Base-by-base conservation (phyloP, 2,329 filamentous ascomycete genomes). In the Ceratocystis papillata region DNA sequence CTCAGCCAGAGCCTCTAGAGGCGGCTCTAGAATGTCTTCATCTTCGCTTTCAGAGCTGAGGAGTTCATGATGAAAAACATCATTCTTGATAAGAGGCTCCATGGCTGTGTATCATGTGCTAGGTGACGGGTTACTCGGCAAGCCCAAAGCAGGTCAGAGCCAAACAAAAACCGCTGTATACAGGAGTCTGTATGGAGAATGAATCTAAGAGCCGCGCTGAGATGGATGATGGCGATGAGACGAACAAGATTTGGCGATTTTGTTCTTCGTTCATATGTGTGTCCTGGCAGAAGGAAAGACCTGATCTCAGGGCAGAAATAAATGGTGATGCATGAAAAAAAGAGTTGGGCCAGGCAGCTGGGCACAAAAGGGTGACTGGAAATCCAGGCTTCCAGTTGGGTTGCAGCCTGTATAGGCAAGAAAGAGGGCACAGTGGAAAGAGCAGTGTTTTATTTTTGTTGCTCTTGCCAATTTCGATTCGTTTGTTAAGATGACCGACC, bases 11-110 rank as follows among this genome's bases (percentile, higher is more conserved):
- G 25, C 12, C 15, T 59, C 25, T 15, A 33, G 53, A 6, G 17
- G 53, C 4, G 25, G 20, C 53, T 59, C 25, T 5, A n/a, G 28
- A 2, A 33, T 33, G 17, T 2, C 1, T 17, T 59, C 53, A 59
- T 33, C 28, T n/a, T 59, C 53, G 28, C 53, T 59, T 25, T 59
- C 53, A 30, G 53, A 59, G 53, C 25, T 59, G 48, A 53, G 15
- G 20, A 53, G 8, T 53, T 12, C 20, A n/a, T 20, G 48, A 25
- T 20, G 12, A 22, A 17, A 6, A 33, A 15, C 3, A 30, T 17
- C 53, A 59, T 59, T 3, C n/a, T 59, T 1, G 28, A 59, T 17
- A 8, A 33, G 5, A 59, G 53, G 8, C 25, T 17, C 28, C 53
- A 59, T 59, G 10, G 3, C 17, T 2, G 6, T 1, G 53, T 59